These are phyloP conservation scores for Hordeum pubiflorum DNA, from an alignment of 202 grass and related monocot species.

Conservation along the genomic window DNA sequence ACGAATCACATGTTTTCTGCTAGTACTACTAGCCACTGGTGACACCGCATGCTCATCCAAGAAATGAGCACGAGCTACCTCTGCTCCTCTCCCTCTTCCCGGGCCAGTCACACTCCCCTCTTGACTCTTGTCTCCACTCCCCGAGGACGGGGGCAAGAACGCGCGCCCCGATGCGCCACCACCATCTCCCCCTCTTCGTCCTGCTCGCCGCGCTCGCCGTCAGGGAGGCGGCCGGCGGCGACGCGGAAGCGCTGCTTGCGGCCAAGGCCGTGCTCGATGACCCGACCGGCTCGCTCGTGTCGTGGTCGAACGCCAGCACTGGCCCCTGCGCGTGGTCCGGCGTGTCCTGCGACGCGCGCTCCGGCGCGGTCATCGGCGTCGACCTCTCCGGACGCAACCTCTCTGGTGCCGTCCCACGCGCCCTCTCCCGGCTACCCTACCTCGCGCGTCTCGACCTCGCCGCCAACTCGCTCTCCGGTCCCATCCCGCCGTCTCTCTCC, in stretches of 20 bases:
- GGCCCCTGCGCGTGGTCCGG: constrained; percentile 44
- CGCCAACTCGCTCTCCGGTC: constrained; percentile 53
- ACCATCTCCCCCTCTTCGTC: constrained; percentile 7
- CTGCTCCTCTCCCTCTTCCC: not conserved
- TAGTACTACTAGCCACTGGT: not conserved
- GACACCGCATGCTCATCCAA: not conserved
- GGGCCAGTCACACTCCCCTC: not conserved
- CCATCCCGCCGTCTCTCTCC: constrained; percentile 45
- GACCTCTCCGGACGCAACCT: constrained; percentile 76
- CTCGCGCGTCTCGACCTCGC: constrained; percentile 56
- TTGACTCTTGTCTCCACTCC: constrained; percentile 20
- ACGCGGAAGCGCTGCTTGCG: constrained; percentile 50
- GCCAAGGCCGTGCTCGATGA: constrained; percentile 56
- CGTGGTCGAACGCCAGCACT: constrained; percentile 33
- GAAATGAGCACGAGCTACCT: not conserved
- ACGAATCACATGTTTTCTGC: constrained; percentile 20
- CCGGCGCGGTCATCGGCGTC: constrained; percentile 38
- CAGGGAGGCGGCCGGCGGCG: constrained; percentile 8
- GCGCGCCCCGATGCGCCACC: constrained; percentile 29
- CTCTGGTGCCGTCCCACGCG: constrained; percentile 42
- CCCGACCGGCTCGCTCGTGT: constrained; percentile 40
- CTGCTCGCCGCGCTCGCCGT: not conserved
- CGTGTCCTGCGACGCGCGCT: constrained; percentile 43
- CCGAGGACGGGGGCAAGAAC: not conserved
- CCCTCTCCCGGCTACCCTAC: constrained; percentile 33